Base-by-base conservation (phyloP, 164 flowering plant species). In the Vitis cinerea region DNA sequence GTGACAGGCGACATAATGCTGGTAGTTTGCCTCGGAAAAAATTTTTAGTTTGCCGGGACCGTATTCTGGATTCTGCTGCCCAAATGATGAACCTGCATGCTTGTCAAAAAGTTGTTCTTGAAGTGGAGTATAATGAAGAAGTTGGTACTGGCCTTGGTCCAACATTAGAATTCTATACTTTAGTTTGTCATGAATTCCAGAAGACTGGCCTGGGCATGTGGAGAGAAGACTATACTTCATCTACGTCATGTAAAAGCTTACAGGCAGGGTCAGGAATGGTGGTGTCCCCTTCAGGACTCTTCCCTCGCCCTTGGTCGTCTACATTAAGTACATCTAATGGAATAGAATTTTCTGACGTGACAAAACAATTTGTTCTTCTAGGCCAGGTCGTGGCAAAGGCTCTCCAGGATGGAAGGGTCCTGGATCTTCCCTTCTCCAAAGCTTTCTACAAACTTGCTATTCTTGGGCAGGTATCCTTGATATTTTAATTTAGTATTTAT, bases 111-210 rank as follows among this genome's bases (percentile, higher is more conserved):
- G 83, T 70, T 68, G 71, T 76, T 37, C 72, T 95, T 68, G 98
- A 93, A 80, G 97, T 91, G 70, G 94, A 84, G 74, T 93, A 80
- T 69, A 55, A 49, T 68, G 97, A 86, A 56, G 99, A 96, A 83
- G 97, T 91, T 68, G 99, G 99, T 64, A 90, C 97, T 58, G 99
- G 99, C 54, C 97, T 89, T 67, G 99, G 98, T 72, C 99, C 99
- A 54, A 96, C 99, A 53, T 68, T 93, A 77, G 99, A 96, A 79
- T 96, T 96, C 71, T 96, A 82, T 78, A 93, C 98, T 17, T 74
- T 93, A 68, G 92, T 96, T 13, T 85, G 99, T 70, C 89, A 80
- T 50, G 99, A 89, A 77, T 88, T 96, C 80, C 99, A 91, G 78
- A 91, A 85, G 58, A 53, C 72, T 66, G 93, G 90, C 62, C 65